Evolutionary conservation across 75 land plant genomes (phyloP).

Genomic region (Pseudotsuga menziesii): DNA sequence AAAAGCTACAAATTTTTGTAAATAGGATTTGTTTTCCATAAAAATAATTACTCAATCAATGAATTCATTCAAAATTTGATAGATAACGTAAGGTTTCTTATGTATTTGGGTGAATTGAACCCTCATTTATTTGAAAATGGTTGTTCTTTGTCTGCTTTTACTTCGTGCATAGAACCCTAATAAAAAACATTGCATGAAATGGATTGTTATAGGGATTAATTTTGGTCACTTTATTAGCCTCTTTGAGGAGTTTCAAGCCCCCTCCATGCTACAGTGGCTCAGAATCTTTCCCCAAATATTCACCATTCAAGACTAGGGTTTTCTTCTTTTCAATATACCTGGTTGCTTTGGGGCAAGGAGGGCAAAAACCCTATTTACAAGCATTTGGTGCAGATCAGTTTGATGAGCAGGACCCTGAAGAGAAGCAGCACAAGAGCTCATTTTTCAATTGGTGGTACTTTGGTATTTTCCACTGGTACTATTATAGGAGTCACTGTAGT

Average conservation of each 20-base stretch:
- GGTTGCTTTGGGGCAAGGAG: slow-evolving; percentile 46
- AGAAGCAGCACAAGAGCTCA: slow-evolving; percentile 32
- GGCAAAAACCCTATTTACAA: slow-evolving; percentile 68
- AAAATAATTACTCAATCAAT: no score
- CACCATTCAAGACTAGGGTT: neutral
- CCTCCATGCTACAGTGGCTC: no score
- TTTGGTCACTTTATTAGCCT: slow-evolving; percentile 36
- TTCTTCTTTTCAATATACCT: slow-evolving; percentile 42
- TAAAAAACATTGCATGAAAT: neutral
- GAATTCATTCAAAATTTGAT: no score
- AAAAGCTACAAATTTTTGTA: no score
- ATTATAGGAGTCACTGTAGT: slow-evolving; percentile 16
- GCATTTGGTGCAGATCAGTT: slow-evolving; percentile 83
- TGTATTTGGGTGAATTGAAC: no score
- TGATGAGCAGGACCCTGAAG: slow-evolving; percentile 28
- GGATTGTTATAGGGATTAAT: slow-evolving; percentile 29
- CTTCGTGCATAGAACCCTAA: no score
- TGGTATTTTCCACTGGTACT: slow-evolving; percentile 24
- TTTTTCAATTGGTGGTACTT: slow-evolving; percentile 77
- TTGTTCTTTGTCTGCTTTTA: no score
- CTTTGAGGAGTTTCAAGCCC: slow-evolving; percentile 9
- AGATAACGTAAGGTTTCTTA: no score
- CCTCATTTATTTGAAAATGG: no score
- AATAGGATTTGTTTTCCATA: no score
- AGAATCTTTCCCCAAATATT: no score